A percentile compares a stretch with the other conserved stretches of the same genome.
These are phyloP conservation scores for Iris macrosiphon DNA, from an alignment of 106 monocot species.

Conservation along the genomic window DNA sequence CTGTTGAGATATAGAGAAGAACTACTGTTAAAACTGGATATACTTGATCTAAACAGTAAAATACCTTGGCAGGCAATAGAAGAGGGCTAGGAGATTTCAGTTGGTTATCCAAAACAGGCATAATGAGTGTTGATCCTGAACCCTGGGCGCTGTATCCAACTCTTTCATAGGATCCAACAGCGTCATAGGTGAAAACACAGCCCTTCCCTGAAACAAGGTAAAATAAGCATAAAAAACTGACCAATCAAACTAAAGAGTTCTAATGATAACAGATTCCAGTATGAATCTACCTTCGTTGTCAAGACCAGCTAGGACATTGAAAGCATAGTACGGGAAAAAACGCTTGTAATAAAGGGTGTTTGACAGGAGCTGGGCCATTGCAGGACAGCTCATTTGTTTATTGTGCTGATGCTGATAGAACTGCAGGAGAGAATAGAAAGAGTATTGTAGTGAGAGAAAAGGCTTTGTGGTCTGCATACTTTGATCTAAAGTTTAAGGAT, in stretches of 20 bases:
- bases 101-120: conserved; percentile 94
- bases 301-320: conserved; percentile 91
- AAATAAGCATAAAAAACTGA: not conserved
- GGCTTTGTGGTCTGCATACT: not conserved
- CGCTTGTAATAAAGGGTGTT: conserved; percentile 98
- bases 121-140: conserved; percentile 72
- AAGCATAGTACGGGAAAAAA: conserved; percentile 97
- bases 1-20: not conserved
- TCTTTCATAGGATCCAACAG: conserved; percentile 97
- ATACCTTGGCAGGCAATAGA: conserved; percentile 67
- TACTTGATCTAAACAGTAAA: not conserved
- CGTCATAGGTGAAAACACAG: conserved; percentile 95
- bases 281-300: conserved; percentile 78
- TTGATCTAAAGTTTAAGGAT: not conserved
- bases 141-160: conserved; percentile 91
- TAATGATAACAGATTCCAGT: not conserved
- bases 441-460: not conserved
- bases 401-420: conserved; percentile 98
- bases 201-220: conserved; percentile 70
- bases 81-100: conserved; percentile 90
- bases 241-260: not conserved
- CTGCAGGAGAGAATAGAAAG: conserved; percentile 25
- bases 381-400: conserved; percentile 98
- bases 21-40: not conserved
- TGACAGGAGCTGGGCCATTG: conserved; percentile 97